Evolutionary conservation across 495 filamentous ascomycete genomes (phyloP), one percentile per base, ranked within the genome.

Genomic region (Annulohypoxylon moriforme): DNA sequence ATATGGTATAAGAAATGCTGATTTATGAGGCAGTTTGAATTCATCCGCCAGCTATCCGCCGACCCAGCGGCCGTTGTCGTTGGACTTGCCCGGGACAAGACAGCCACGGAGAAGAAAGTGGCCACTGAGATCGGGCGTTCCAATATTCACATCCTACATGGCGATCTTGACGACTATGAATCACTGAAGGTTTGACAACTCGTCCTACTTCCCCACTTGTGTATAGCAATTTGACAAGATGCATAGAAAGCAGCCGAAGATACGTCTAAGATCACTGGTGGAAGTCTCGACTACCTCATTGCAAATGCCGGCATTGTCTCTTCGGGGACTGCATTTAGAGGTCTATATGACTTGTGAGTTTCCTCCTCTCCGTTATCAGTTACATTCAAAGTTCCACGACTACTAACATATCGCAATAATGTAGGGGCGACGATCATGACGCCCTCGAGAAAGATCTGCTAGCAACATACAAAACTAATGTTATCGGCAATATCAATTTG

Each of bases 211-310:
- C 3, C 31, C 3, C 16, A 16, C 7, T 34, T 11, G 16, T 29
- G 13, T n/a, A 18, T 20, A n/a, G 10, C 6, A 2, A n/a, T 52
- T 58, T 79, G 7, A 71, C 36, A 50, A 1, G 11, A 20, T 27
- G 33, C 52, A 2, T 24, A 80, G 77, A 75, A 73, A 61, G 84
- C 84, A 3, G 83, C 76, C 0, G 67, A 71, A 2, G 44, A 75
- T 24, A 77, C 80, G 18, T 57, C 73, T 7, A 69, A 74, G 9
- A 77, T 85, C 24, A 78, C 77, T 5, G 81, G 78, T 14, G 82
- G 83, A 53, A 78, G 73, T 0, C 78, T 89, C 0, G 87, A 89
- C 65, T 78, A 84, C 36, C 69, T 90, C 22, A 82, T 89, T 42
- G 85, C 86, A 64, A 87, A 88, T 64, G 85, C 80, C 0, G 86